Percentiles rank a stretch among this genome's conserved stretches.
These are phyloP conservation scores for Lepiota brunneoincarnata DNA, from an alignment of 768 basidiomycete genomes.

Conservation along the genomic window DNA sequence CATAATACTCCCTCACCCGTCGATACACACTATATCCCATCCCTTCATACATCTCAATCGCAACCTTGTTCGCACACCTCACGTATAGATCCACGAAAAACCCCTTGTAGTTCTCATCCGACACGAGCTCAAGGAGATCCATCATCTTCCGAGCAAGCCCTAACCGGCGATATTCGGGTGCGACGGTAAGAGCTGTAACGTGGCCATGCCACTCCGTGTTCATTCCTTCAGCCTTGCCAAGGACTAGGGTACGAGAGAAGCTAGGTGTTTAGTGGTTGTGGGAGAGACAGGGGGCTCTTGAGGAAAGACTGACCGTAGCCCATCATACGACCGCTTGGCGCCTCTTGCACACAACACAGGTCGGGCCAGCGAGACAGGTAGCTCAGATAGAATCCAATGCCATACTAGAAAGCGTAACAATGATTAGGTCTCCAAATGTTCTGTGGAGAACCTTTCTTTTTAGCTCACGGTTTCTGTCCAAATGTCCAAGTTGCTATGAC, in stretches of 20 bases:
- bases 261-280: neutral
- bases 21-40: conserved; percentile 93
- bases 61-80: conserved; percentile 79
- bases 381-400: conserved; percentile 82
- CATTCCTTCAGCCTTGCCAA: conserved; percentile 89
- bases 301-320: conserved; percentile 72
- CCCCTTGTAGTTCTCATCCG: conserved; percentile 75
- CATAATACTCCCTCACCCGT: conserved; percentile 88
- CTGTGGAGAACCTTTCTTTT: neutral
- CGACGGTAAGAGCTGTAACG: conserved; percentile 92
- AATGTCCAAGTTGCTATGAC: conserved; percentile 80
- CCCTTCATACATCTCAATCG: conserved; percentile 89
- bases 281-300: conserved; percentile 1
- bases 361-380: conserved; percentile 94
- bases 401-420: conserved; percentile 54
- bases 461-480: conserved; percentile 93
- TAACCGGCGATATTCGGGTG: conserved; percentile 89
- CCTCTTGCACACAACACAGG: conserved; percentile 79
- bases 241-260: conserved; percentile 51
- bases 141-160: conserved; percentile 87
- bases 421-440: neutral
- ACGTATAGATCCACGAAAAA: conserved; percentile 97
- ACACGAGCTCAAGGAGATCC: conserved; percentile 79
- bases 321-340: conserved; percentile 82
- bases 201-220: conserved; percentile 87